These are phyloP conservation scores for Oryza meyeriana DNA, from an alignment of 176 grass and related monocot species.

Conservation along the genomic window DNA sequence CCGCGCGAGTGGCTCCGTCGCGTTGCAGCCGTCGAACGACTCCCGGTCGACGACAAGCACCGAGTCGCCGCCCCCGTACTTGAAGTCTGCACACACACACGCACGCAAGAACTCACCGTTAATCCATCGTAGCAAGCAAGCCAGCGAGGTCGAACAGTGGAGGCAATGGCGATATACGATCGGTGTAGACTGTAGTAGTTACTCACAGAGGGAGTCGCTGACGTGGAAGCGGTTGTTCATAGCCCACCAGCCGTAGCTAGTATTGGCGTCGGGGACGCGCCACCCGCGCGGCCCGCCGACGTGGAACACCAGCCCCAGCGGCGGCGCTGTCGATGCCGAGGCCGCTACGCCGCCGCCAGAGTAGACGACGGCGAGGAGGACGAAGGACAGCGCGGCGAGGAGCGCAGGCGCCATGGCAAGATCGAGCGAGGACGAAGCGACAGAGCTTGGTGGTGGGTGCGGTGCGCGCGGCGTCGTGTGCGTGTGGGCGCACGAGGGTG, in stretches of 20 bases:
- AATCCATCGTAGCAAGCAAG: too few relatives aligned
- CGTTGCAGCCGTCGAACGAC: slow-evolving; percentile 57
- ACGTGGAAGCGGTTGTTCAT: slow-evolving; percentile 67
- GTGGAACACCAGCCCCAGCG: slow-evolving; percentile 37
- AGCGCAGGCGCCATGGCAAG: neutral
- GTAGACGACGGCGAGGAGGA: neutral
- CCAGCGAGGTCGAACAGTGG: too few relatives aligned
- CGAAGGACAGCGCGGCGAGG: slow-evolving; percentile 23
- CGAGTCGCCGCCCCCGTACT: slow-evolving; percentile 70
- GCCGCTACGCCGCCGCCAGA: neutral
- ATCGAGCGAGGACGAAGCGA: too few relatives aligned
- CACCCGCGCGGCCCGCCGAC: slow-evolving; percentile 68
- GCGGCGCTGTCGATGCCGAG: neutral
- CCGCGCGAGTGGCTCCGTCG: slow-evolving; percentile 29
- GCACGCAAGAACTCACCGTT: neutral
- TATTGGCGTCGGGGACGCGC: slow-evolving; percentile 48
- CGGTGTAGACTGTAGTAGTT: too few relatives aligned
- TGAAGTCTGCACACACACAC: slow-evolving; percentile 52
- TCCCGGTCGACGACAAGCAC: slow-evolving; percentile 54
- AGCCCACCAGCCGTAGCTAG: slow-evolving; percentile 70
- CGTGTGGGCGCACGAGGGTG: too few relatives aligned
- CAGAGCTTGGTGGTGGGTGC: too few relatives aligned
- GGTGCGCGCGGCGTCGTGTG: too few relatives aligned
- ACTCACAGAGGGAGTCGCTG: slow-evolving; percentile 60
- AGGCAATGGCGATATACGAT: neutral